Evolutionary conservation across 768 basidiomycete genomes (phyloP).

Genomic region (Rhizopogon vesiculosus): DNA sequence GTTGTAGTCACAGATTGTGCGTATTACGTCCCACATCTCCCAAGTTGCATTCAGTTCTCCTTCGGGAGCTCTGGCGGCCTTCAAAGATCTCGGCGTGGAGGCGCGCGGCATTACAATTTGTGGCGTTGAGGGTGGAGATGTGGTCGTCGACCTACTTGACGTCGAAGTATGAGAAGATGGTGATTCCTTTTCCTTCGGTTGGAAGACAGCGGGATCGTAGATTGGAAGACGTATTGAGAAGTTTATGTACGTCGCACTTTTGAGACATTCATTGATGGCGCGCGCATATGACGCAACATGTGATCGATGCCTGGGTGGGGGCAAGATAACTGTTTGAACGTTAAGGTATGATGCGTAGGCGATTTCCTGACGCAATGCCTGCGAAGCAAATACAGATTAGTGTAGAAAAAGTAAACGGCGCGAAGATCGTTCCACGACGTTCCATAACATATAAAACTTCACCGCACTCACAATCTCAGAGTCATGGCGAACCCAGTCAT

Average conservation of each 20-base stretch:
- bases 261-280: constrained; percentile 75
- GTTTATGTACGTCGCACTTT: constrained; percentile 64
- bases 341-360: constrained; percentile 92
- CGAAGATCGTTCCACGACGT: neutral
- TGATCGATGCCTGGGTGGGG: constrained; percentile 79
- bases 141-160: constrained; percentile 8
- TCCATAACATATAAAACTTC: neutral
- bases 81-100: constrained; percentile 20
- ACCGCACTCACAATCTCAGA: constrained; percentile 77
- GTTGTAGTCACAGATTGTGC: constrained; percentile 85
- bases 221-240: constrained; percentile 82
- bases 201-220: constrained; percentile 66
- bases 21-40: constrained; percentile 98
- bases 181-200: constrained; percentile 28
- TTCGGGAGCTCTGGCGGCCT: constrained; percentile 38
- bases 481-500: constrained; percentile 94
- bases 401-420: constrained; percentile 11
- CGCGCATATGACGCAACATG: constrained; percentile 92
- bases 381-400: neutral
- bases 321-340: constrained; percentile 79
- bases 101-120: constrained; percentile 10
- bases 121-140: constrained; percentile 10
- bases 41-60: constrained; percentile 72
- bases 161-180: constrained; percentile 14
- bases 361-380: constrained; percentile 93